Base-by-base conservation (phyloP, 306 rosid genomes). In the Adenanthera pavonina region DNA sequence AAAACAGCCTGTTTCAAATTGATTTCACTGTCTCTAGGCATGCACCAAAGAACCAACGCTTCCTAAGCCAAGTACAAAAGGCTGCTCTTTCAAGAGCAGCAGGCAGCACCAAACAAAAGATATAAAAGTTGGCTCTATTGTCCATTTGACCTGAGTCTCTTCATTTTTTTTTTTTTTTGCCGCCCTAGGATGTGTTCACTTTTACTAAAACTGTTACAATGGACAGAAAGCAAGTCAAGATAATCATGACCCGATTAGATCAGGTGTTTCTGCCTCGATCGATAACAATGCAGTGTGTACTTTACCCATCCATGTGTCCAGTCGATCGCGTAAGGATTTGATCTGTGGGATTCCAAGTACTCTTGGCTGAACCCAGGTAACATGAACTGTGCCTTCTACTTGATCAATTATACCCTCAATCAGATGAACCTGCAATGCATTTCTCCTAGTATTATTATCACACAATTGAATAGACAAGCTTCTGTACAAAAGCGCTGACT, bases 331-430 rank as follows among this genome's bases (percentile, higher is more conserved):
- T 70, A 95, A 88, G 38, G 99, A 95, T 83, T 88, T 90, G 87
- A 95, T 85, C 86, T 95, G 99, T 41, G 90, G 91, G 77, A 95
- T 86, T 72, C 99, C 99, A 69, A 96, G 80, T 57, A 96, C 99
- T 85, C 99, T 92, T 11, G 99, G 99, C 83, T 96, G 98, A 87
- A 96, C 99, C 99, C 97, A 96, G 14, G 99, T 92, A 81, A 96
- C 98, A 44, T 96, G 97, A 54, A 96, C 97, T 0, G 98, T 94
- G 67, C 92, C 97, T 30, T 93, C 98, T 25, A 93, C 99, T 88
- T 96, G 98, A 86, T 96, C 98, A 19, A 96, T 93, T 76, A 93
- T 94, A 76, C 99, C 98, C 89, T 96, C 98, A 44, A 96, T 96
- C 86, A 96, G 88, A 88, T 94, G 99, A 88, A 96, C 98, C 99